Evolutionary conservation across 2,329 filamentous ascomycete genomes (phyloP), one percentile per base, ranked within the genome.

Genomic region (Myriosclerotinia curreyana): DNA sequence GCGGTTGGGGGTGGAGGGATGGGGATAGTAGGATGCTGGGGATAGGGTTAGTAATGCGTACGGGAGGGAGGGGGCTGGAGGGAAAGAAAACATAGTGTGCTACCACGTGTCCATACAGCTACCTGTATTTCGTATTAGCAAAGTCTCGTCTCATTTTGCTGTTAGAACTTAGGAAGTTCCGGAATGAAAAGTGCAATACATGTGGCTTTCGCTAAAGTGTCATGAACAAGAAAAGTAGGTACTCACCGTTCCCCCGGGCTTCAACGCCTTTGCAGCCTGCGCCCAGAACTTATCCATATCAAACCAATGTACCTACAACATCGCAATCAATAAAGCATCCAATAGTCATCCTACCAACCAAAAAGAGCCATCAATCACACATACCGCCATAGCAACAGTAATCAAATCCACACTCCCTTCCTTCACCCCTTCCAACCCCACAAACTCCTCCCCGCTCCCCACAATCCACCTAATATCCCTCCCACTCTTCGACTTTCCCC

Each of bases 291-390:
- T 70, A 0, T 74, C 67, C 75, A 82, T 77, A 63, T 82, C 76
- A 71, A 83, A 82, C 81, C 81, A 83, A 67, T 83, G 81, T 0
- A 77, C 78, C 66, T 75, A 51, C 42, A 11, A n/a, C 5, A 9
- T 14, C 7, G 5, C 2, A n/a, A 50, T 40, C 34, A 60, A 28
- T 40, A 8, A 14, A 48, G 86, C n/a, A 8, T 83, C 25, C 8
- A n/a, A n/a, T 22, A 3, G 42, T 1, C 7, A 72, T 76, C 1
- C 76, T 6, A 51, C 48, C 2, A 17, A 31, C 20, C 36, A 36
- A 6, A 22, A 4, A 1, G 12, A 46, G 17, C 25, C 2, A 46
- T 44, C 25, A n/a, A 49, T n/a, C 40, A 6, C 49, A 44, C 71
- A 56, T 56, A 72, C 71, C 25, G 71, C 70, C 62, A 66, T 68